These are phyloP conservation scores for Thalassiosira profunda DNA, from an alignment of 108 stramenopile genomes.

Conservation along the genomic window DNA sequence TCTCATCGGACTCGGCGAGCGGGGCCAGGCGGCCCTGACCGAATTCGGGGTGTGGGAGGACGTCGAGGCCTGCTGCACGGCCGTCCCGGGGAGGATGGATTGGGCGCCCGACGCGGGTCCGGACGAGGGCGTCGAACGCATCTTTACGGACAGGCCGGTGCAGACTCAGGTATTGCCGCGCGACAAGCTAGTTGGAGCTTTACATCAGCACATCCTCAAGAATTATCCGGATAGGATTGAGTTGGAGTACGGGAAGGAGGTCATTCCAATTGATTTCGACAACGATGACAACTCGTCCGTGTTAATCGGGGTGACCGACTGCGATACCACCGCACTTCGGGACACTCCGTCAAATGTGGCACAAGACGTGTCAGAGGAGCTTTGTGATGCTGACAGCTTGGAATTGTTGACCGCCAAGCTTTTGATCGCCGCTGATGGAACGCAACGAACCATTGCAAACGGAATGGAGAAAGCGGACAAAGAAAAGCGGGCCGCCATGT, in stretches of 20 bases:
- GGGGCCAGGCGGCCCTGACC: constrained; percentile 81
- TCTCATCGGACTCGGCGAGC: constrained; percentile 81
- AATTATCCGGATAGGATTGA: constrained; percentile 58
- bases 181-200: constrained; percentile 80
- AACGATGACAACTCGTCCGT: constrained; percentile 31
- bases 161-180: constrained; percentile 76
- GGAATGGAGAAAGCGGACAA: constrained; percentile 62
- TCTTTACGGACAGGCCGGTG: constrained; percentile 74
- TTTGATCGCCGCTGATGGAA: constrained; percentile 80
- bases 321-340: constrained; percentile 1
- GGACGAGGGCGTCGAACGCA: constrained; percentile 63
- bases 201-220: constrained; percentile 59
- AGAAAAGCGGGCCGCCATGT: constrained; percentile 41
- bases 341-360: constrained; percentile 21
- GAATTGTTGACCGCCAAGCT: constrained; percentile 42
- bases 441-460: constrained; percentile 71
- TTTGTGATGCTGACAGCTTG: constrained; percentile 37
- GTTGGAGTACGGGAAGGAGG: constrained; percentile 65
- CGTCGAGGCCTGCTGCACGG: constrained; percentile 57
- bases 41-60: constrained; percentile 80
- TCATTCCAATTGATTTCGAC: constrained; percentile 60
- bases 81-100: constrained; percentile 83
- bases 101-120: constrained; percentile 78
- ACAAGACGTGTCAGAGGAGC: constrained; percentile 1
- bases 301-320: constrained; percentile 15